A percentile compares a stretch with the other conserved stretches of the same genome.
These are phyloP conservation scores for Choanephora cucurbitarum DNA, from an alignment of 371 early-diverging fungal genomes.

Conservation along the genomic window DNA sequence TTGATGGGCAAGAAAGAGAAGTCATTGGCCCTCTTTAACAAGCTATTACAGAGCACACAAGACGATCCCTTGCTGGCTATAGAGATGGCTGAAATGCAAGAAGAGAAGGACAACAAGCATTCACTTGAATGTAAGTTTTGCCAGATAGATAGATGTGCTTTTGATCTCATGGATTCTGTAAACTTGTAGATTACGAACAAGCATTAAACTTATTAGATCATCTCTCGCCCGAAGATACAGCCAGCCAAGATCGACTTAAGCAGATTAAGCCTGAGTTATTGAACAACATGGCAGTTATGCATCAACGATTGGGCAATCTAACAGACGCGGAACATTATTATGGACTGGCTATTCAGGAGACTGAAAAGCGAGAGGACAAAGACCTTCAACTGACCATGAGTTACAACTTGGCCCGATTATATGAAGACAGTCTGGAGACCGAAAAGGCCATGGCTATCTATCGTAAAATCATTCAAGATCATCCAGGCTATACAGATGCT, in stretches of 20 bases:
- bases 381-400: slow-evolving; percentile 57
- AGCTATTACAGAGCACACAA: slow-evolving; percentile 52
- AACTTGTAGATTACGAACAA: slow-evolving; percentile 38
- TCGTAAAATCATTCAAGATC: slow-evolving; percentile 56
- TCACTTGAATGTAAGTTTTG: slow-evolving; percentile 62
- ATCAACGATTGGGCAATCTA: slow-evolving; percentile 54
- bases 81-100: slow-evolving; percentile 64
- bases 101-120: slow-evolving; percentile 53
- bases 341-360: slow-evolving; percentile 41
- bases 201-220: slow-evolving; percentile 25
- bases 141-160: too few species aligned
- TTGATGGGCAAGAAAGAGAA: slow-evolving; percentile 65
- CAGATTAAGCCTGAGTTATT: slow-evolving; percentile 68
- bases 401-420: slow-evolving; percentile 84
- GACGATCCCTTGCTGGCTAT: slow-evolving; percentile 61
- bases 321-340: slow-evolving; percentile 41
- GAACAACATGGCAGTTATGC: slow-evolving; percentile 82
- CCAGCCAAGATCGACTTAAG: slow-evolving; percentile 23
- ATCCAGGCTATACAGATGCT: slow-evolving; percentile 76
- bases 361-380: slow-evolving; percentile 23
- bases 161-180: background rate
- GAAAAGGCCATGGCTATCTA: slow-evolving; percentile 71
- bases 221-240: slow-evolving; percentile 21
- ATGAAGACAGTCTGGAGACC: slow-evolving; percentile 65
- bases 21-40: slow-evolving; percentile 63